Evolutionary conservation across 345 rosid genomes (phyloP), one percentile per base, ranked within the genome.

Genomic region (Erucastrum elatum): DNA sequence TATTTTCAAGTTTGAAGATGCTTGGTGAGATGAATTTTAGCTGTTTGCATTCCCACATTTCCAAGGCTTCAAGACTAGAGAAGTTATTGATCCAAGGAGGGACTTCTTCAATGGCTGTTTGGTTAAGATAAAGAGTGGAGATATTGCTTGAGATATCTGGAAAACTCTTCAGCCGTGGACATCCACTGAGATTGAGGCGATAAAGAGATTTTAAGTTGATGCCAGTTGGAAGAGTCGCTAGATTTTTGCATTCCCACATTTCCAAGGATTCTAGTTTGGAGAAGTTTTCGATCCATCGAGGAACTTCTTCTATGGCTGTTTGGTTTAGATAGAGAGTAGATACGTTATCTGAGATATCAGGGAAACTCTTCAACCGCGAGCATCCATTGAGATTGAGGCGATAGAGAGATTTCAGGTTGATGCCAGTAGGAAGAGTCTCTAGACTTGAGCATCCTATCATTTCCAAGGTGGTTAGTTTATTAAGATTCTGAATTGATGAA

Each of bases 61-160:
- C 66, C n/a, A 71, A 1, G 34, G 75, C 31, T 60, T 71, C 66
- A 1, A 71, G 66, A 8, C 37, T 71, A 21, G 30, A 59, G 26
- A 71, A 71, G 26, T 71, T 71, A 7, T 37, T 0, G 5, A 81
- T 64, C 31, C 70, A 35, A 1, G 39, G 56, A 4, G 76, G 79
- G 7, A 84, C 70, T 27, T 78, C 79, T 25, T 25, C 21, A 0
- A 84, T 77, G 0, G 70, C 62, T 1, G 78, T 71, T 15, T 61
- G 72, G 33, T 29, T 66, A 7, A 80, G 26, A 35, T 6, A 0
- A 21, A 80, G 66, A 12, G 4, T 6, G 2, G 51, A 2, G 55
- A 83, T 72, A 59, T 72, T 71, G 0, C 46, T 33, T 30, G 75
- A 70, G 11, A 82, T 71, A 25, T 75, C 70, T 4, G 82, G 82